phyloP scores from a whole-genome alignment of 73 alveolate genomes.

The Uronychia setigera region DNA sequence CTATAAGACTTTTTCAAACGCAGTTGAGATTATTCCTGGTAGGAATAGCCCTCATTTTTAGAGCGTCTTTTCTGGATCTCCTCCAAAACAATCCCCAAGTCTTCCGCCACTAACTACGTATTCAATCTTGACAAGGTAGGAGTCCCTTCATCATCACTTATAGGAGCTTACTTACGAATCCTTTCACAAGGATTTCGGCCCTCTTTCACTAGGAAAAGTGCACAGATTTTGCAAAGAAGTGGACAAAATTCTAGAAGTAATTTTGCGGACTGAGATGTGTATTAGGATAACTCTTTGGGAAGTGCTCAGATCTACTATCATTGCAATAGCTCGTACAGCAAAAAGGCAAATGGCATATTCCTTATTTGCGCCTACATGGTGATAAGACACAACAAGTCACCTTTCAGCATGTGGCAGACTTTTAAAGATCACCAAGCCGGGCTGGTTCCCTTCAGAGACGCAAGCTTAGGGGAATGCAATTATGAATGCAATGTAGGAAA shows the following conservation, averaged over 20 bases:
- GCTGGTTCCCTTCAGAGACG: constrained; percentile 75
- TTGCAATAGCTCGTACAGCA: constrained; percentile 45
- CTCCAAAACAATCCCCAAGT: too few species aligned
- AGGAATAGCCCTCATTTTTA: too few species aligned
- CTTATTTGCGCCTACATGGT: constrained; percentile 75
- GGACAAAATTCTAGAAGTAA: constrained; percentile 48
- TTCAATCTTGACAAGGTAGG: too few species aligned
- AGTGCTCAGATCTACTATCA: constrained; percentile 49
- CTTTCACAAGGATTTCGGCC: constrained; percentile 95
- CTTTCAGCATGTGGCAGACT: constrained; percentile 55
- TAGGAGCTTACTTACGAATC: constrained; percentile 91
- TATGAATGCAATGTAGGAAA: constrained; percentile 67
- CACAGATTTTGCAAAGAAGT: constrained; percentile 87
- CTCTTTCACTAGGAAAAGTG: constrained; percentile 86
- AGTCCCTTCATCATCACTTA: too few species aligned
- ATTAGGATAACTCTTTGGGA: constrained; percentile 45
- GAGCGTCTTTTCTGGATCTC: too few species aligned
- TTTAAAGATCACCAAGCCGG: constrained; percentile 52
- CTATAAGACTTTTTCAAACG: too few species aligned
- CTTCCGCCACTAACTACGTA: too few species aligned
- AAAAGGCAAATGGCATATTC: constrained; percentile 77
- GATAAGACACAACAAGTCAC: constrained; percentile 45
- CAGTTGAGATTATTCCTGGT: too few species aligned
- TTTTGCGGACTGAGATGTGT: constrained; percentile 28
- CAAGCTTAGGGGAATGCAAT: constrained; percentile 48